A percentile compares a stretch with the other conserved stretches of the same genome.
phyloP scores from a whole-genome alignment of 371 early-diverging fungal species.

The Mucor plumbeus region DNA sequence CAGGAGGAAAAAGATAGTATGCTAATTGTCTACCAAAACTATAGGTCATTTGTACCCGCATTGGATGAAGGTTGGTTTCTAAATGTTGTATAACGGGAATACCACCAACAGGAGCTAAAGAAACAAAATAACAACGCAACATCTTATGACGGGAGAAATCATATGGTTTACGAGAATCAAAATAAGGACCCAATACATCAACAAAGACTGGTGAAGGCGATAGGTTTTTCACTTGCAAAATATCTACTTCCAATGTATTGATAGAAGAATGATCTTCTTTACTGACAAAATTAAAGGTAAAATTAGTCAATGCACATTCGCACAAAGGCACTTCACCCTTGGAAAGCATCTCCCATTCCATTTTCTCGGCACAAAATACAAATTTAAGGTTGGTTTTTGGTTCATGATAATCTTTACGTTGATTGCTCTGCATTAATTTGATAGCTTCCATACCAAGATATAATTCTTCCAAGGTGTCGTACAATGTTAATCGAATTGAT shows the following conservation, averaged over 20 bases:
- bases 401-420: conserved; percentile 27
- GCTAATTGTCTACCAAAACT: conserved; percentile 75
- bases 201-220: conserved; percentile 59
- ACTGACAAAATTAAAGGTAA: conserved; percentile 55
- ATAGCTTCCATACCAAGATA: conserved; percentile 66
- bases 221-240: conserved; percentile 70
- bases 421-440: conserved; percentile 49
- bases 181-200: conserved; percentile 16
- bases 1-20: conserved; percentile 78
- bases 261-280: conserved; percentile 68
- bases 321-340: conserved; percentile 57
- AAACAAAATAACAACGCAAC: conserved; percentile 76
- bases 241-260: conserved; percentile 76
- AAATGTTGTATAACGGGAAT: conserved; percentile 86
- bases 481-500: conserved; percentile 13
- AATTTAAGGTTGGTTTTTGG: conserved; percentile 31
- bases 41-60: conserved; percentile 79
- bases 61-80: conserved; percentile 80
- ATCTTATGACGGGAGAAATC: conserved; percentile 80
- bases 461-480: conserved; percentile 55
- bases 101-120: conserved; percentile 85
- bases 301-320: conserved; percentile 58
- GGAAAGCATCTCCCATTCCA: conserved; percentile 65
- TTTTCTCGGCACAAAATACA: conserved; percentile 42
- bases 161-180: conserved; percentile 21